Conservation (phyloP, 2,329 filamentous ascomycete genomes). For the Alternaria panax region DNA sequence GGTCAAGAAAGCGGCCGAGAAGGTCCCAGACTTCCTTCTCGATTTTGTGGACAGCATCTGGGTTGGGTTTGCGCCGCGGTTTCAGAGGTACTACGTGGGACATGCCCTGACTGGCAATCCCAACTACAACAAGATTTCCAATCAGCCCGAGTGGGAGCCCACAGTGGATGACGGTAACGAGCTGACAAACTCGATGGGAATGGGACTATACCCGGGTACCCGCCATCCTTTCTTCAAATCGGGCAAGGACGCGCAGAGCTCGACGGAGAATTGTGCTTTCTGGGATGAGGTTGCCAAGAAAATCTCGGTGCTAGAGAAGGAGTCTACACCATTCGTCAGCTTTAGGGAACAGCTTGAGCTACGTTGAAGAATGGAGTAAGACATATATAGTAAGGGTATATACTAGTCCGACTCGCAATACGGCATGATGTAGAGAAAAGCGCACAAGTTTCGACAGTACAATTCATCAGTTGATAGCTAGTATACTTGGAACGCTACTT, state of each 20-base stretch:
- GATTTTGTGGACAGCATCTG: fast-evolving
- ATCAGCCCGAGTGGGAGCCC: neutral
- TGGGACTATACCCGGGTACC: fast-evolving
- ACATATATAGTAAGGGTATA: neutral
- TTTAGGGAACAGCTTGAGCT: neutral
- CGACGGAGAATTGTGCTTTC: neutral
- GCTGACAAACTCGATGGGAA: neutral
- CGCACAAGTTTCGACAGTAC: no score
- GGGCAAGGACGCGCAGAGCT: neutral
- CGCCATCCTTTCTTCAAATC: fast-evolving
- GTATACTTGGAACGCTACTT: no score
- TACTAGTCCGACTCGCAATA: neutral
- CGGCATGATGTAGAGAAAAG: neutral
- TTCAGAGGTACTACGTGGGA: neutral
- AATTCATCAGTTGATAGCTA: no score
- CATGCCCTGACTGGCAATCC: neutral
- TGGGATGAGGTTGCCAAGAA: neutral
- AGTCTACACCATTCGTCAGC: neutral
- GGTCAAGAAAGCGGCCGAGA: neutral
- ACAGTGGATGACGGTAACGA: neutral
- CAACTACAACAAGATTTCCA: neutral
- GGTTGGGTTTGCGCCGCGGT: fast-evolving
- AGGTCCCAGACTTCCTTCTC: neutral
- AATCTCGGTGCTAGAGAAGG: neutral
- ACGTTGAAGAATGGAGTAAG: neutral